These are phyloP conservation scores for Chenopodium album DNA, from an alignment of 148 eudicot genomes.

Conservation along the genomic window DNA sequence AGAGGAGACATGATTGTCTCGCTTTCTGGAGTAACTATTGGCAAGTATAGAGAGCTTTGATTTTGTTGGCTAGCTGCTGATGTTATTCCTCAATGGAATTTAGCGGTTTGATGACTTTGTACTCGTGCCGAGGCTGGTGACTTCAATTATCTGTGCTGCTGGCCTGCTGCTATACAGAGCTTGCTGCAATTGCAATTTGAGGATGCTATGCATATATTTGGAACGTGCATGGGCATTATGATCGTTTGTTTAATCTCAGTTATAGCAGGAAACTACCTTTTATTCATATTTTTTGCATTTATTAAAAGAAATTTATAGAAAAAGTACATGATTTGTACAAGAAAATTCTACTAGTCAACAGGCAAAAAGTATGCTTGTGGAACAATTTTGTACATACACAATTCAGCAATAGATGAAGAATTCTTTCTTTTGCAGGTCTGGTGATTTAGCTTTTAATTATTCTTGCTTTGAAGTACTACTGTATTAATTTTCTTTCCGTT, in stretches of 20 bases:
- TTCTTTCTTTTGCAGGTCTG: slow-evolving; percentile 23
- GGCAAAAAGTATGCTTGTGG: slow-evolving; percentile 28
- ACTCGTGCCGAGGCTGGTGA: background rate
- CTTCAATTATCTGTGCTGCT: slow-evolving; percentile 12
- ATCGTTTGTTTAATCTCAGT: slow-evolving; percentile 10
- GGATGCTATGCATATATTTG: slow-evolving; percentile 30
- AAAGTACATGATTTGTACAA: slow-evolving; percentile 33
- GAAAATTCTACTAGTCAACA: slow-evolving; percentile 26
- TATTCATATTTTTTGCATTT: background rate
- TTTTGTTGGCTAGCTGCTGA: background rate
- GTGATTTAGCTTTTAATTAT: background rate
- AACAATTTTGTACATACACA: slow-evolving; percentile 30
- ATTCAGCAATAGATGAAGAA: slow-evolving; percentile 37
- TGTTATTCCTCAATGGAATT: slow-evolving; percentile 30
- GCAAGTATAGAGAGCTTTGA: background rate
- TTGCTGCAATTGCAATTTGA: slow-evolving; percentile 16
- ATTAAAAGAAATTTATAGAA: slow-evolving; percentile 17
- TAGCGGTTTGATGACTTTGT: slow-evolving; percentile 2
- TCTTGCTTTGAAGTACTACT: background rate
- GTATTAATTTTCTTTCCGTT: too few relatives aligned
- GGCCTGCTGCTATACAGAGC: slow-evolving; percentile 5
- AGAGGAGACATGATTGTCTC: background rate
- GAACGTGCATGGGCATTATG: slow-evolving; percentile 27
- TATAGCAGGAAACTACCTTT: slow-evolving; percentile 4
- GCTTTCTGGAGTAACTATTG: background rate